Evolutionary conservation across 306 rosid species (phyloP).

Genomic region (Cucumis melo): DNA sequence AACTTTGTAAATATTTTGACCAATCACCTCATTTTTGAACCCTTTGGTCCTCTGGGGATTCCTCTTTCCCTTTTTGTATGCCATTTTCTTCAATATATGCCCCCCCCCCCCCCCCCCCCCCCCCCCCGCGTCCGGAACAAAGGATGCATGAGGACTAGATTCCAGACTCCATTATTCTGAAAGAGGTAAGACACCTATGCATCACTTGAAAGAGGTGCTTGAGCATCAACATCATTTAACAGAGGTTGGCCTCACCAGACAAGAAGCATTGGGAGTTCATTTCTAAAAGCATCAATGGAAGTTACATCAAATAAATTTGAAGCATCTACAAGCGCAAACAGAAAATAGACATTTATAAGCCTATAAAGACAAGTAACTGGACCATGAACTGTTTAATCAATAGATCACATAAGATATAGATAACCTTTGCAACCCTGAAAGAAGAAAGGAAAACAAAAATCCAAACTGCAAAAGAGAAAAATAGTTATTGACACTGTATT

Average conservation of each 20-base stretch:
- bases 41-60: no score
- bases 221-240: background rate
- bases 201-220: background rate
- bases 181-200: background rate
- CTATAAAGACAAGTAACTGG: background rate
- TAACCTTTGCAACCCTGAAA: background rate
- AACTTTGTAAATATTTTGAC: no score
- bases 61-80: no score
- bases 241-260: background rate
- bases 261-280: background rate
- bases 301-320: background rate
- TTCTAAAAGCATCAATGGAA: background rate
- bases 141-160: no score
- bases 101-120: no score
- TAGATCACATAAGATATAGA: background rate
- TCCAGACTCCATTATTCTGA: no score
- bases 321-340: background rate
- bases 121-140: no score
- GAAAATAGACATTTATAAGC: background rate
- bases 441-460: background rate
- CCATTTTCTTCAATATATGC: no score
- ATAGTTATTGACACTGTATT: background rate
- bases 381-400: background rate
- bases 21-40: no score
- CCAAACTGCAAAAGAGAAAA: background rate